Conservation (phyloP, 164 flowering plant species). For the Sedum album region DNA sequence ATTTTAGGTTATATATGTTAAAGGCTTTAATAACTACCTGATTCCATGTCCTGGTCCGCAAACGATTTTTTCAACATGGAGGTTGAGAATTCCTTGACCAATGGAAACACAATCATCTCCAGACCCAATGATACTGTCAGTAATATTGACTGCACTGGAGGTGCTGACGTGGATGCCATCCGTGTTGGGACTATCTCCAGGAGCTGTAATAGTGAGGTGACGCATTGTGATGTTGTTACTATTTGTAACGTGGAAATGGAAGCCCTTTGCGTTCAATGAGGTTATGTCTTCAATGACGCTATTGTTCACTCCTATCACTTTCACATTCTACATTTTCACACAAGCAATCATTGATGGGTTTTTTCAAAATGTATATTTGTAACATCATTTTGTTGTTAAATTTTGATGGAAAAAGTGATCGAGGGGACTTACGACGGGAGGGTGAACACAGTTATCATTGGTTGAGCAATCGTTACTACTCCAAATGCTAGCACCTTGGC, state of each 20-base stretch:
- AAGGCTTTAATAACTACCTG: too few species aligned
- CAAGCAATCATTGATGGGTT: too few species aligned
- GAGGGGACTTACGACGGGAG: not conserved
- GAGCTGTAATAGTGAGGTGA: not conserved
- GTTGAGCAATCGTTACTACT: not conserved
- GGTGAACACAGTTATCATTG: not conserved
- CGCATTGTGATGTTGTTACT: not conserved
- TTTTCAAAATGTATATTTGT: too few species aligned
- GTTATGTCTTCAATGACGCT: not conserved
- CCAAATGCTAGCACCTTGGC: not conserved
- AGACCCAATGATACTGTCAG: not conserved
- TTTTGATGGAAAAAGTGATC: too few species aligned
- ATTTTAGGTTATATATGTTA: too few species aligned
- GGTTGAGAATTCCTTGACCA: not conserved
- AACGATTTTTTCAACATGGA: not conserved
- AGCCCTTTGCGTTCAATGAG: not conserved
- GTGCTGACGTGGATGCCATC: not conserved
- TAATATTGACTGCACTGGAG: not conserved
- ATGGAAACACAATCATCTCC: not conserved
- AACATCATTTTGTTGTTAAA: too few species aligned
- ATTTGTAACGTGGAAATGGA: not conserved
- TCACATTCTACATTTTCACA: not conserved
- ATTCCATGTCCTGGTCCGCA: conserved; percentile 13
- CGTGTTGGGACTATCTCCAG: not conserved
- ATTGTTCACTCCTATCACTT: not conserved